Evolutionary conservation across 2,329 filamentous ascomycete species (phyloP).

Genomic region (Phaeosphaeriaceae sp.): DNA sequence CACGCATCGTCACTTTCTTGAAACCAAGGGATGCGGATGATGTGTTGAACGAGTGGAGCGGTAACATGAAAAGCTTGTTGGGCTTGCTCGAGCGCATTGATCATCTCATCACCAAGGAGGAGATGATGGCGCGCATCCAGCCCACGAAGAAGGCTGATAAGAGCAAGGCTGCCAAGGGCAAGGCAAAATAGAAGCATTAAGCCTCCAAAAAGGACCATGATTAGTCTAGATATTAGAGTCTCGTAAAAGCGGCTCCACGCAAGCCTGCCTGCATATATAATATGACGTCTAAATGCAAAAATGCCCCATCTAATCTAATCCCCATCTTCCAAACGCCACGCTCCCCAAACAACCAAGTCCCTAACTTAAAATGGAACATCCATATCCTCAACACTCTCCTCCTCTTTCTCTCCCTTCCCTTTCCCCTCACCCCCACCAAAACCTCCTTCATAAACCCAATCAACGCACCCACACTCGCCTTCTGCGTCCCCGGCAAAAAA

Average conservation of each 20-base stretch:
- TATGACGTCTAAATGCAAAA: constrained; percentile 34
- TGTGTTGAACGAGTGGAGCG: constrained; percentile 96
- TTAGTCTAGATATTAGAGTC: constrained; percentile 41
- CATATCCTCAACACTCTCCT: constrained; percentile 71
- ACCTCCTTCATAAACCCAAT: constrained; percentile 70
- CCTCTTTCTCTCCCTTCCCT: constrained; percentile 48
- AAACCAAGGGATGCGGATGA: constrained; percentile 95
- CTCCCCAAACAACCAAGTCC: constrained; percentile 13
- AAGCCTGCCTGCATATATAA: constrained; percentile 41
- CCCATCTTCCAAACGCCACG: constrained; percentile 21
- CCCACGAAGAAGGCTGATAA: constrained; percentile 59
- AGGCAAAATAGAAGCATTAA: constrained; percentile 30
- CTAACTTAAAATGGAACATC: constrained; percentile 67
- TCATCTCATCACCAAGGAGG: constrained; percentile 98
- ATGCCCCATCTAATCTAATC: constrained; percentile 9
- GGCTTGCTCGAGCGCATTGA: constrained; percentile 89
- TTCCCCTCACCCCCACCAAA: constrained; percentile 49
- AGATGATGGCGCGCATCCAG: constrained; percentile 99
- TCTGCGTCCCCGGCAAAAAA: constrained; percentile 78
- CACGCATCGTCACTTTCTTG: constrained; percentile 89
- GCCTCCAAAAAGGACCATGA: constrained; percentile 23
- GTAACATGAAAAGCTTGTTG: constrained; percentile 93
- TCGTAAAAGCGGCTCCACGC: constrained; percentile 36
- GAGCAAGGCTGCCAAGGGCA: constrained; percentile 46
- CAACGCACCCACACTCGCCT: constrained; percentile 79